Percentiles rank a stretch among this genome's conserved stretches.
Conservation (phyloP, 1,284 basidiomycete species). For the Puccinia polysora region DNA sequence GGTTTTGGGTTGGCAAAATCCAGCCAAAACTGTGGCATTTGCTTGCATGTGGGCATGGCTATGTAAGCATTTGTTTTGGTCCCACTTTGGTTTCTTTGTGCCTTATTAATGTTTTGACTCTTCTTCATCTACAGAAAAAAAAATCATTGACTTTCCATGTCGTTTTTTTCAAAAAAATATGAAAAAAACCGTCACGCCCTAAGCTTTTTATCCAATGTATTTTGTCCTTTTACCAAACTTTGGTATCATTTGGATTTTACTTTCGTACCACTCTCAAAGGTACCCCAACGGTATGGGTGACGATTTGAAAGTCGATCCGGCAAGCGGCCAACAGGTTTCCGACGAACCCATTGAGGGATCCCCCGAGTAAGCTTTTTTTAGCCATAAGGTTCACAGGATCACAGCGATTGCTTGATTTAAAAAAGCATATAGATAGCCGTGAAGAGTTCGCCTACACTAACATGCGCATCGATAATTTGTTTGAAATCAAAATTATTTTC, state of each 20-base stretch:
- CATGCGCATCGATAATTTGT: too few species aligned
- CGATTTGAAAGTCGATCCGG: background rate
- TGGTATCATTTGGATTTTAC: constrained; percentile 21
- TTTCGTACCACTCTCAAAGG: constrained; percentile 21
- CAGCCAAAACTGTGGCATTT: constrained; percentile 13
- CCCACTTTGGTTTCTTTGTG: background rate
- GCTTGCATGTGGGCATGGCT: constrained; percentile 36
- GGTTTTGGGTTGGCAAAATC: constrained; percentile 20
- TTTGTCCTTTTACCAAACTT: constrained; percentile 29
- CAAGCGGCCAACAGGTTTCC: constrained; percentile 1
- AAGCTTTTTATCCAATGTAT: constrained; percentile 30
- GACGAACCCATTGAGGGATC: constrained; percentile 38
- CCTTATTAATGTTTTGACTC: background rate
- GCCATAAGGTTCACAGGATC: too few species aligned
- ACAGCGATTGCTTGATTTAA: too few species aligned
- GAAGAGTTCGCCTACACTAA: too few species aligned
- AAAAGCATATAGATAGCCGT: too few species aligned
- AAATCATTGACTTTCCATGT: background rate
- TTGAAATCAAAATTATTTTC: too few species aligned
- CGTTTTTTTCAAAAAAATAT: background rate
- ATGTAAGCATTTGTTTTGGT: constrained; percentile 9
- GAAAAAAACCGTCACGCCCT: background rate
- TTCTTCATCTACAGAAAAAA: background rate
- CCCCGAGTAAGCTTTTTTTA: constrained; percentile 46
- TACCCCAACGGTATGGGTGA: constrained; percentile 19